phyloP scores from a whole-genome alignment of 345 rosid species.

The Schrenkiella parvula region DNA sequence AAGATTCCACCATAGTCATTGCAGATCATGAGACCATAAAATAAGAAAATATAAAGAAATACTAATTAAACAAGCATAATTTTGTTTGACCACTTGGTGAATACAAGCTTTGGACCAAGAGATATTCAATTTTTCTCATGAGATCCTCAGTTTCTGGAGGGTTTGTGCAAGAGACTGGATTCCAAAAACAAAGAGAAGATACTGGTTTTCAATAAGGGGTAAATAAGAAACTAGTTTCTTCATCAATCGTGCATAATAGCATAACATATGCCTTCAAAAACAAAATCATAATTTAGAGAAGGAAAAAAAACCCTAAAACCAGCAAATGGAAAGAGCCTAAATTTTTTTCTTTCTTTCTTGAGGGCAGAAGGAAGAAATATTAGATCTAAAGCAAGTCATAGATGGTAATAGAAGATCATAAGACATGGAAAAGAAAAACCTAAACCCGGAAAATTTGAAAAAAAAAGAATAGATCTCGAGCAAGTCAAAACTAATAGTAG shows the following conservation, averaged over 20 bases:
- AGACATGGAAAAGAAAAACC: slow-evolving; percentile 16
- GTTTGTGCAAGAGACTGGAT: slow-evolving; percentile 7
- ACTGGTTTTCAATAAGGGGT: background rate
- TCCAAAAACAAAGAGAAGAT: slow-evolving; percentile 2
- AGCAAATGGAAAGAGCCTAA: background rate
- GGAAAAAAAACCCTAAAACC: slow-evolving; percentile 10
- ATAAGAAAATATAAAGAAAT: slow-evolving; percentile 1
- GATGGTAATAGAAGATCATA: background rate
- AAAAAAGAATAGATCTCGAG: slow-evolving; percentile 16
- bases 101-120: slow-evolving; percentile 20
- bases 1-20: slow-evolving; percentile 33
- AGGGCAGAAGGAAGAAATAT: background rate
- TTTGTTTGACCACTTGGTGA: slow-evolving; percentile 18
- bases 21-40: slow-evolving; percentile 16
- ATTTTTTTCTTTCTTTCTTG: background rate
- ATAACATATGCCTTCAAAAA: background rate
- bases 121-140: slow-evolving; percentile 1
- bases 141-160: slow-evolving; percentile 14
- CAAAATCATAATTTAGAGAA: background rate
- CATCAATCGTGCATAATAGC: slow-evolving; percentile 6
- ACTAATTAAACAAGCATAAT: slow-evolving; percentile 9
- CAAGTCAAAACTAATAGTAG: background rate
- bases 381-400: slow-evolving; percentile 13
- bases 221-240: background rate
- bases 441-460: background rate